A percentile compares a stretch with the other conserved stretches of the same genome.
phyloP scores from a whole-genome alignment of 345 rosid genomes.

The Lumnitzera littorea region DNA sequence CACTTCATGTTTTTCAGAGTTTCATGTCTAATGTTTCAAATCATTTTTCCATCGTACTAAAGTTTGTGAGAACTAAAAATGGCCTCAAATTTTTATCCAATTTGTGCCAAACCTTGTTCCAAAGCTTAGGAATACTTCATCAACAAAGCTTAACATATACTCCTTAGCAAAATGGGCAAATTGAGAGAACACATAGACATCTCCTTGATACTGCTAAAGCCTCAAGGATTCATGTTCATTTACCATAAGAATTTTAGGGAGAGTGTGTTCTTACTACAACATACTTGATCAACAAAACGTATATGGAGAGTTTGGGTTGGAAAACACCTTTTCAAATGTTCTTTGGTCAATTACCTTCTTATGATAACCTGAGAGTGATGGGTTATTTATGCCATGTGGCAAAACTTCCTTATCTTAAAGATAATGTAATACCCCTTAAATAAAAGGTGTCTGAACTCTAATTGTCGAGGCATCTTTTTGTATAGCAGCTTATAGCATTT shows the following conservation, averaged over 20 bases:
- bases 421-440: no score
- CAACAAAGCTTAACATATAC: no score
- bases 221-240: not conserved
- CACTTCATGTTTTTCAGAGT: no score
- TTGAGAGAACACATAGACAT: not conserved
- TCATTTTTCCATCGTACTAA: no score
- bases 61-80: no score
- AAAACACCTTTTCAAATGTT: not conserved
- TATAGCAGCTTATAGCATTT: no score
- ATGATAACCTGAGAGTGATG: not conserved
- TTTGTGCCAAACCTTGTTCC: no score
- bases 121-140: no score
- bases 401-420: not conserved
- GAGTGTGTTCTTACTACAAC: not conserved
- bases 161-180: not conserved
- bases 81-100: no score
- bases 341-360: not conserved
- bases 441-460: no score
- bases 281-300: not conserved
- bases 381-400: not conserved
- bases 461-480: no score
- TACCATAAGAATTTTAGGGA: not conserved
- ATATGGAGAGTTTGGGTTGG: not conserved
- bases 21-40: no score
- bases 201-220: not conserved